Percentiles rank a stretch among this genome's conserved stretches.
Conservation (phyloP, 148 eudicot species). For the Persicaria maculosa region DNA sequence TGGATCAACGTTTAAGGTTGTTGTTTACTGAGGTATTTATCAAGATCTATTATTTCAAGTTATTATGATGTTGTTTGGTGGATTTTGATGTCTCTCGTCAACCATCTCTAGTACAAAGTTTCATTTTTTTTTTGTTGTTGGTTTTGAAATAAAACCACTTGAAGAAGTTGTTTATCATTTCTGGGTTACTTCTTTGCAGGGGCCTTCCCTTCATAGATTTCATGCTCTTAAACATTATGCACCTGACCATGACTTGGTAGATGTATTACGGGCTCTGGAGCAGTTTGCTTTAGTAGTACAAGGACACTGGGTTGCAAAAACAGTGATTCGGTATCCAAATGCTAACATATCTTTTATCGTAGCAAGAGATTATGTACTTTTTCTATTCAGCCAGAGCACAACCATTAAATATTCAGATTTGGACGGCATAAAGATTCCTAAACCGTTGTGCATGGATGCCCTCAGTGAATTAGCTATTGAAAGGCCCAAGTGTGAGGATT, state of each 20-base stretch:
- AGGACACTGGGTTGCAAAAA: slow-evolving; percentile 81
- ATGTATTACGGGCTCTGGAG: slow-evolving; percentile 45
- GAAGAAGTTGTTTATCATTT: not conserved
- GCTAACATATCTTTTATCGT: slow-evolving; percentile 16
- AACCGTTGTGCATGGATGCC: slow-evolving; percentile 19
- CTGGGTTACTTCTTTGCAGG: slow-evolving; percentile 25
- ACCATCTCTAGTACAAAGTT: not conserved
- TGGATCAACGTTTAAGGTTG: slow-evolving; percentile 57
- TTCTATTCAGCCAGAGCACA: slow-evolving; percentile 46
- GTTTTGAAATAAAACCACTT: not conserved
- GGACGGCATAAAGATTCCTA: slow-evolving; percentile 21
- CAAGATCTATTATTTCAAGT: not conserved
- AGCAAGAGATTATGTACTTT: slow-evolving; percentile 51
- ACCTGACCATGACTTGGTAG: slow-evolving; percentile 47
- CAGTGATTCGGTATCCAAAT: slow-evolving; percentile 25
- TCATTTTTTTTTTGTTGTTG: not conserved
- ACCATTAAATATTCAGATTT: slow-evolving; percentile 30
- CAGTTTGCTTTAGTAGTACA: slow-evolving; percentile 60
- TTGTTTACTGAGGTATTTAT: slow-evolving; percentile 64
- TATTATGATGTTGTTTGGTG: not conserved
- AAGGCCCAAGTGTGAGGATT: slow-evolving; percentile 47
- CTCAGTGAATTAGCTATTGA: slow-evolving; percentile 51
- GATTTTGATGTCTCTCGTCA: not conserved
- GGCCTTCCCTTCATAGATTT: slow-evolving; percentile 55
- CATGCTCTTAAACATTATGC: slow-evolving; percentile 55